Conservation (phyloP, 1,139 yeast species). For the Taphrina sp. region DNA sequence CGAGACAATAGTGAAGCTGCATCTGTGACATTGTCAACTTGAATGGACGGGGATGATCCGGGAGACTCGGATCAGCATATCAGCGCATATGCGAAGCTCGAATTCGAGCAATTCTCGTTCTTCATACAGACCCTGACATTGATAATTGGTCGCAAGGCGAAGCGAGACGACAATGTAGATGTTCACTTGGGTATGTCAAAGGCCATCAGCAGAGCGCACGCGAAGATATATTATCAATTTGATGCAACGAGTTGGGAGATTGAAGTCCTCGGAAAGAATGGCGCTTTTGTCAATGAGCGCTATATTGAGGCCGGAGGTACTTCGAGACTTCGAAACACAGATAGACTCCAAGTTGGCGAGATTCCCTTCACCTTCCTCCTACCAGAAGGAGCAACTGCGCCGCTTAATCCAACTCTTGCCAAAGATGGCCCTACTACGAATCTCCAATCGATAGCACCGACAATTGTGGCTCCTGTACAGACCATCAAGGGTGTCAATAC, state of each 20-base stretch:
- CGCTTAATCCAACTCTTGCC: constrained; percentile 5
- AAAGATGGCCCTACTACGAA: neutral
- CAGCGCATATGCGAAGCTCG: constrained; percentile 83
- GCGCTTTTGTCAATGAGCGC: constrained; percentile 88
- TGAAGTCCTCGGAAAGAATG: constrained; percentile 87
- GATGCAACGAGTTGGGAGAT: constrained; percentile 91
- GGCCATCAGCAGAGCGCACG: constrained; percentile 89
- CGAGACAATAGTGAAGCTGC: too few species aligned
- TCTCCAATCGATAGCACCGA: neutral
- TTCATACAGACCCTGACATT: constrained; percentile 95
- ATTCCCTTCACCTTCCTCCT: constrained; percentile 81
- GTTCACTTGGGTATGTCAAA: constrained; percentile 88
- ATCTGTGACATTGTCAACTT: too few species aligned
- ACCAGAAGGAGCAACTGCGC: constrained; percentile 43
- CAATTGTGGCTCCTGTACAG: neutral
- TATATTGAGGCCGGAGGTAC: constrained; percentile 89
- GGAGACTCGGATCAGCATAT: constrained; percentile 1
- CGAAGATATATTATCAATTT: constrained; percentile 90
- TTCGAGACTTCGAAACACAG: constrained; percentile 70
- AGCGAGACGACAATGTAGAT: constrained; percentile 57
- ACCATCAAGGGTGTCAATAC: neutral
- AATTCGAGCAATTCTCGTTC: constrained; percentile 87
- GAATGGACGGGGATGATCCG: neutral
- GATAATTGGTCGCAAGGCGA: constrained; percentile 81
- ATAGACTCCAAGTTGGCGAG: constrained; percentile 89